phyloP scores from a whole-genome alignment of 2,329 filamentous ascomycete genomes.

The Fusarium temperatum region DNA sequence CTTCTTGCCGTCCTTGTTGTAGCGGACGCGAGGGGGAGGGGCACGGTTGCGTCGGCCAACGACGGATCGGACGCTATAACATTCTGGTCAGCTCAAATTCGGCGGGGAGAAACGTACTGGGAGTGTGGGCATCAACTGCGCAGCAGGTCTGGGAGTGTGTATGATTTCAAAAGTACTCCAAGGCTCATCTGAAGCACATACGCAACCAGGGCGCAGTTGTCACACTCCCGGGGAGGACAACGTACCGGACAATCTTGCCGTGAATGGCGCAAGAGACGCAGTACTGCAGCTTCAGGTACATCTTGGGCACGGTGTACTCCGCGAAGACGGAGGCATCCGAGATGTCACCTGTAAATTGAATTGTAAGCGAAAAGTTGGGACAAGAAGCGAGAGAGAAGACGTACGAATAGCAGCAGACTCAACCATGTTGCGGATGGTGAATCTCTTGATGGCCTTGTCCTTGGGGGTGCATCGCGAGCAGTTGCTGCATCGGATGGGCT shows the following conservation, averaged over 20 bases:
- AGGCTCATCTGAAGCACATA: slow-evolving; percentile 68
- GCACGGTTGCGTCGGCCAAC: slow-evolving; percentile 99
- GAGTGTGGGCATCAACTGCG: slow-evolving; percentile 4
- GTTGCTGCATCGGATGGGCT: slow-evolving; percentile 88
- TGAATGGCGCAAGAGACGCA: slow-evolving; percentile 99
- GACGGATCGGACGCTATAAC: slow-evolving; percentile 90
- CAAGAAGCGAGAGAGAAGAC: slow-evolving; percentile 51
- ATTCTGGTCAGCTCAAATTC: slow-evolving; percentile 52
- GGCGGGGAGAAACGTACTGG: slow-evolving; percentile 38
- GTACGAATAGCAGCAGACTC: slow-evolving; percentile 99
- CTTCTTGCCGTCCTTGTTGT: slow-evolving; percentile 99
- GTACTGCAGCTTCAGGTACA: slow-evolving; percentile 99
- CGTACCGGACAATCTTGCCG: slow-evolving; percentile 99
- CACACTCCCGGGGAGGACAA: slow-evolving; percentile 65
- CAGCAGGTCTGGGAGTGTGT: slow-evolving; percentile 41
- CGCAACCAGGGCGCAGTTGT: slow-evolving; percentile 62
- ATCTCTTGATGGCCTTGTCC: slow-evolving; percentile 99
- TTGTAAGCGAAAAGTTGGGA: slow-evolving; percentile 22
- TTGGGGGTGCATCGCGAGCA: slow-evolving; percentile 90
- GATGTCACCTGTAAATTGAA: slow-evolving; percentile 84
- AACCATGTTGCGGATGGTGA: slow-evolving; percentile 99
- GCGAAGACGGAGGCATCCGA: slow-evolving; percentile 99
- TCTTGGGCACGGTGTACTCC: slow-evolving; percentile 99
- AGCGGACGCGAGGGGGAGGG: slow-evolving; percentile 94
- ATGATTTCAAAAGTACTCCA: slow-evolving; percentile 56